A percentile compares a stretch with the other conserved stretches of the same genome.
Evolutionary conservation across 257 asterid genomes (phyloP).

Genomic region (Petrea volubilis): DNA sequence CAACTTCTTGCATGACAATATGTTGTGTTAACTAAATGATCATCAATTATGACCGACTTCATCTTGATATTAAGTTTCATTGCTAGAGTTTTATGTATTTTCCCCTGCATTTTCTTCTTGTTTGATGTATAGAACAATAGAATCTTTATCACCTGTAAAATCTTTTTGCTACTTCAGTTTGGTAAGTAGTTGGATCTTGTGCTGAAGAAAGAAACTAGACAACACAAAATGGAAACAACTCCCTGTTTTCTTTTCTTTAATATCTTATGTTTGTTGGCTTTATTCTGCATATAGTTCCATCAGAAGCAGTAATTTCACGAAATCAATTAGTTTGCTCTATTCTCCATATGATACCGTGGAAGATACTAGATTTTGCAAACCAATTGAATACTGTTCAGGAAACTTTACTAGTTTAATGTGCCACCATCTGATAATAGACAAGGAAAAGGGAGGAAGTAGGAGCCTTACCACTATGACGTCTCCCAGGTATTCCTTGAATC

Average conservation of each 20-base stretch:
- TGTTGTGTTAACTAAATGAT: background rate
- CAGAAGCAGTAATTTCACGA: too few species aligned
- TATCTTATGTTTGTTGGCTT: background rate
- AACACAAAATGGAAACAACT: background rate
- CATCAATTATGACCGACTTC: background rate
- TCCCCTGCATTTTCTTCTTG: background rate
- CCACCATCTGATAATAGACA: background rate
- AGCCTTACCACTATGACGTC: conserved; percentile 61
- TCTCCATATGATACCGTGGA: background rate
- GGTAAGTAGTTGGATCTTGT: background rate
- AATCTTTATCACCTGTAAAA: background rate
- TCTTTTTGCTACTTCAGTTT: background rate
- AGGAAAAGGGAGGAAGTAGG: conserved; percentile 15
- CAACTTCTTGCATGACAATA: background rate
- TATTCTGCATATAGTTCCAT: background rate
- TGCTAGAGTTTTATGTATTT: background rate
- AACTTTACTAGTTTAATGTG: background rate
- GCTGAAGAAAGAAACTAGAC: background rate
- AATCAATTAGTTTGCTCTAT: background rate
- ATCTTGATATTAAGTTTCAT: conserved; percentile 3
- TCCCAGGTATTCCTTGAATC: conserved; percentile 70
- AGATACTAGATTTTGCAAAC: background rate
- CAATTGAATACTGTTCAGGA: background rate
- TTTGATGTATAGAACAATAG: background rate
- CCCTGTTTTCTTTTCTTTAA: background rate